Percentiles rank a stretch among this genome's conserved stretches.
Evolutionary conservation across 2,329 filamentous ascomycete genomes (phyloP).

Genomic region (Rhexocercosporidium sp.): DNA sequence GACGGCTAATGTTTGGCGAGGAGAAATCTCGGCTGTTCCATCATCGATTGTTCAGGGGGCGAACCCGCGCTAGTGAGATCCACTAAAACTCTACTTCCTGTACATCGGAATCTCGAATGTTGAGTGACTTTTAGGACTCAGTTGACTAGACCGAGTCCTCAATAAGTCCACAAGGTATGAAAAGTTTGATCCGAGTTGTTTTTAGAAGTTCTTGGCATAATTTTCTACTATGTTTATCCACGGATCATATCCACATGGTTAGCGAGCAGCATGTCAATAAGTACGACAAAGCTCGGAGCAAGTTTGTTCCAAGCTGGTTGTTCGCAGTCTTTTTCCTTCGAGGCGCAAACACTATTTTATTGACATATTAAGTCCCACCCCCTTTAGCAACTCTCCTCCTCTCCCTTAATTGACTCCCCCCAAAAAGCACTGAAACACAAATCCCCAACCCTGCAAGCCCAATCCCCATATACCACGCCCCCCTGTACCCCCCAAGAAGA

Average conservation of each 20-base stretch:
- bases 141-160: not conserved
- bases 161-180: no score
- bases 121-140: not conserved
- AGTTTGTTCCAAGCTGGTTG: no score
- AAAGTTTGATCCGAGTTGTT: no score
- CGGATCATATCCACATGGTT: no score
- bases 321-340: no score
- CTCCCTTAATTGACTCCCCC: slow-evolving; percentile 20
- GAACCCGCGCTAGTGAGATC: not conserved
- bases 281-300: no score
- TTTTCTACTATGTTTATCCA: no score
- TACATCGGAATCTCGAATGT: not conserved
- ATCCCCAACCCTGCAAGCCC: slow-evolving; percentile 45
- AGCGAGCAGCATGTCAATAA: not conserved
- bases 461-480: slow-evolving; percentile 50
- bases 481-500: slow-evolving; percentile 44
- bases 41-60: not conserved
- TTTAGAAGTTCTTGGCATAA: no score
- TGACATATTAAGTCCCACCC: not conserved
- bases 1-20: not conserved
- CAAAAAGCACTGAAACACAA: slow-evolving; percentile 44
- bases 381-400: slow-evolving; percentile 41
- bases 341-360: no score
- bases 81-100: slow-evolving; percentile 2
- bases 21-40: slow-evolving; percentile 9